Evolutionary conservation across 805 yeast genomes (phyloP).

Genomic region (Candida maltosa): DNA sequence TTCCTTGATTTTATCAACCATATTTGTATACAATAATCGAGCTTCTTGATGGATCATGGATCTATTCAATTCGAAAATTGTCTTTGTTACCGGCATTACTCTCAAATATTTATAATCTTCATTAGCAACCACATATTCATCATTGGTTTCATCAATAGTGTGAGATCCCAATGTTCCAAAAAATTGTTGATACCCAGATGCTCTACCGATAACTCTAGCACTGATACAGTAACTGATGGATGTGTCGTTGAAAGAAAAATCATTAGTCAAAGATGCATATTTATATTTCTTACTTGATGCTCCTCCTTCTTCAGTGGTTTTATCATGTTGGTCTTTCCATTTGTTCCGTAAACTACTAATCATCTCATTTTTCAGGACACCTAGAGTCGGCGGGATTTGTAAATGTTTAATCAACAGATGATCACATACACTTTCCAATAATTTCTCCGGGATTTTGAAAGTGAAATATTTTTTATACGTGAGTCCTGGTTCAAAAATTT

Average conservation of each 20-base stretch:
- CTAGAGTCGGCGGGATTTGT: conserved; percentile 34
- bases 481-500: conserved; percentile 25
- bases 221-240: conserved; percentile 30
- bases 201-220: conserved; percentile 36
- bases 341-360: conserved; percentile 22
- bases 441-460: conserved; percentile 34
- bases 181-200: conserved; percentile 24
- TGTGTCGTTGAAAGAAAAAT: conserved; percentile 27
- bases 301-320: conserved; percentile 1
- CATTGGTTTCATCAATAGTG: conserved; percentile 9
- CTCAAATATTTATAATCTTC: conserved; percentile 24
- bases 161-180: conserved; percentile 9
- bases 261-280: conserved; percentile 20
- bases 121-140: conserved; percentile 29
- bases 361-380: conserved; percentile 28
- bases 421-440: conserved; percentile 32
- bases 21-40: conserved; percentile 24
- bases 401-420: conserved; percentile 36
- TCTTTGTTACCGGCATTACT: conserved; percentile 20
- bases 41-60: conserved; percentile 31
- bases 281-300: conserved; percentile 4
- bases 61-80: conserved; percentile 25
- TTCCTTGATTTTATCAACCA: conserved; percentile 26
- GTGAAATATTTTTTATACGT: conserved; percentile 40
- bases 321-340: conserved; percentile 14